Conservation (phyloP, 2,329 filamentous ascomycete genomes). For the Pseudonectria buxi region DNA sequence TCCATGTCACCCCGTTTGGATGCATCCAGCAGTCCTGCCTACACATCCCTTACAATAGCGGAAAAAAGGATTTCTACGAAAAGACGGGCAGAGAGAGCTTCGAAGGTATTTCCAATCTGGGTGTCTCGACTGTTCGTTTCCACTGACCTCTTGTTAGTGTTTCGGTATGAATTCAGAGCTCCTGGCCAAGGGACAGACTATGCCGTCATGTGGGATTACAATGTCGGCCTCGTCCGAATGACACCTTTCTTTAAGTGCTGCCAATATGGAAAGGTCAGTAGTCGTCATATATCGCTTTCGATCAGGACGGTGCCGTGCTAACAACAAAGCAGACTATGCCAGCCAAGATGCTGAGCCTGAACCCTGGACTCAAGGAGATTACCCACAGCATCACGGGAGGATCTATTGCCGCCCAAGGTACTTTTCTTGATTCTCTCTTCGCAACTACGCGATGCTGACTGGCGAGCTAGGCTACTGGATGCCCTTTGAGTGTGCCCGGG, state of each 20-base stretch:
- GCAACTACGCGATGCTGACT: conserved; percentile 3
- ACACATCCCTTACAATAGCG: conserved; percentile 90
- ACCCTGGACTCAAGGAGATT: conserved; percentile 79
- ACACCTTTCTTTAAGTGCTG: conserved; percentile 92
- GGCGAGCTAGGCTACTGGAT: conserved; percentile 85
- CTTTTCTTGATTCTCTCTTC: conserved; percentile 6
- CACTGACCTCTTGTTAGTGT: conserved; percentile 15
- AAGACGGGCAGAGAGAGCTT: conserved; percentile 86
- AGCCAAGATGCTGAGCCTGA: conserved; percentile 71
- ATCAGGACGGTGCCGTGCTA: conserved; percentile 4
- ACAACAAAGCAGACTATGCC: conserved; percentile 65
- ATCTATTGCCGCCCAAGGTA: conserved; percentile 83
- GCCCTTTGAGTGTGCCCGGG: conserved; percentile 79
- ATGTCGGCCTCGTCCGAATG: conserved; percentile 85
- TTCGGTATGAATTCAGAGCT: conserved; percentile 64
- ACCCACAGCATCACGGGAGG: conserved; percentile 93
- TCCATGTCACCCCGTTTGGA: conserved; percentile 59
- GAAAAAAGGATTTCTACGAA: conserved; percentile 80
- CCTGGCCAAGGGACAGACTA: conserved; percentile 62
- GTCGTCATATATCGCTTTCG: neutral
- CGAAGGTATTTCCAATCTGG: conserved; percentile 55
- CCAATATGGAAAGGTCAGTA: conserved; percentile 72
- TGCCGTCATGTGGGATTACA: conserved; percentile 94
- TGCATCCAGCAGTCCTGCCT: conserved; percentile 55
- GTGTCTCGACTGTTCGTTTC: neutral